Percentiles rank a stretch among this genome's conserved stretches.
phyloP scores from a whole-genome alignment of 2,329 filamentous ascomycete species.

The Aureobasidium namibiae region DNA sequence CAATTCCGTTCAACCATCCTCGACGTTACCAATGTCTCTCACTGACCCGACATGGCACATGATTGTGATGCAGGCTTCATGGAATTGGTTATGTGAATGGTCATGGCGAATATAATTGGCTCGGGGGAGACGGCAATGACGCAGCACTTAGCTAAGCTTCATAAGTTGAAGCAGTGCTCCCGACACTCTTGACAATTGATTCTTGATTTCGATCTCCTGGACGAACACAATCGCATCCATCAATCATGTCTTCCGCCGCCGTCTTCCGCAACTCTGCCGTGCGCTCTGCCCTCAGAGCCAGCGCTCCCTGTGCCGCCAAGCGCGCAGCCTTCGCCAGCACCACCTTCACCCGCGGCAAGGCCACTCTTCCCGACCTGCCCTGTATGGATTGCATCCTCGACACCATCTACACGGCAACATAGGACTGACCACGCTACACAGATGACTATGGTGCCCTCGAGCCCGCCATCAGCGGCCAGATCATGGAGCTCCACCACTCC shows the following conservation, averaged over 20 bases:
- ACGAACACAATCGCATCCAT: not conserved
- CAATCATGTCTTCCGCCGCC: constrained; percentile 65
- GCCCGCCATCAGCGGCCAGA: constrained; percentile 71
- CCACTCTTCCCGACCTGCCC: constrained; percentile 80
- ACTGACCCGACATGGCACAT: not conserved
- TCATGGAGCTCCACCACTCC: constrained; percentile 94
- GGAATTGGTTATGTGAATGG: not conserved
- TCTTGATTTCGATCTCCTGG: not conserved
- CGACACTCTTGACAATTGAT: not conserved
- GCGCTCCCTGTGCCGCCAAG: constrained; percentile 50
- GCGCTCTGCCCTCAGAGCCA: constrained; percentile 63
- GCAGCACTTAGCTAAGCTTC: not conserved
- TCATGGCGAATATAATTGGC: not conserved
- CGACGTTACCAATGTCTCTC: not conserved
- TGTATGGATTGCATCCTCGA: constrained; percentile 43
- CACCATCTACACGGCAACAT: no score
- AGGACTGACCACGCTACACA: constrained; percentile 29
- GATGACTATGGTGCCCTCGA: constrained; percentile 97
- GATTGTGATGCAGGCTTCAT: not conserved
- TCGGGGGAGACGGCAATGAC: not conserved
- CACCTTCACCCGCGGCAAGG: constrained; percentile 77
- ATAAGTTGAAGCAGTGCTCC: not conserved
- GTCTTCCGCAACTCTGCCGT: constrained; percentile 64
- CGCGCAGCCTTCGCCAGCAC: constrained; percentile 61
- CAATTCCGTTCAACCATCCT: not conserved